Percentiles rank a stretch among this genome's conserved stretches.
Conservation (phyloP, 2,329 filamentous ascomycete genomes). For the Trichoderma asperellum region DNA sequence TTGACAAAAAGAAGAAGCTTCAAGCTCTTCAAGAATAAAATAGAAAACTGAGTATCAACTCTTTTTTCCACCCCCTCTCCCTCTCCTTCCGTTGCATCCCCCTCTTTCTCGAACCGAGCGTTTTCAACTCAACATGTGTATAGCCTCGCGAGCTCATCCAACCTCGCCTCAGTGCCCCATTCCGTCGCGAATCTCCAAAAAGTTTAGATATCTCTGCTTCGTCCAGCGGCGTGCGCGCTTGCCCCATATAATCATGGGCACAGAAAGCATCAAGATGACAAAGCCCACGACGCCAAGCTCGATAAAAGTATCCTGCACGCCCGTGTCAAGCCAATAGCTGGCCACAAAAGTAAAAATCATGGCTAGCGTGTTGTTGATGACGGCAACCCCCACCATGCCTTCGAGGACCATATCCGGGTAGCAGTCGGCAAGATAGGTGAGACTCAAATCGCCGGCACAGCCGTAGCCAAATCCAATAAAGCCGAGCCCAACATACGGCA, state of each 20-base stretch:
- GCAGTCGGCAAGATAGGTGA: conserved; percentile 59
- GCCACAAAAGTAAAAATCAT: conserved; percentile 59
- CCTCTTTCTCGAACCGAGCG: not conserved
- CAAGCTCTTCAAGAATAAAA: not conserved
- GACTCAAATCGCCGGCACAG: conserved; percentile 59
- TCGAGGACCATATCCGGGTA: conserved; percentile 62
- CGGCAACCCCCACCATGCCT: conserved; percentile 61
- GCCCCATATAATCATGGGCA: conserved; percentile 59
- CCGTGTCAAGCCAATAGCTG: conserved; percentile 53
- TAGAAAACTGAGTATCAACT: not conserved
- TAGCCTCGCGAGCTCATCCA: not conserved
- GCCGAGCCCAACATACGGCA: conserved; percentile 58
- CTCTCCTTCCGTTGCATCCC: not conserved
- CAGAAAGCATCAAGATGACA: conserved; percentile 53
- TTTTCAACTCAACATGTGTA: not conserved
- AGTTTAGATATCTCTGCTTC: conserved; percentile 49
- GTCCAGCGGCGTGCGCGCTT: conserved; percentile 56
- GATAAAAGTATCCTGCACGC: conserved; percentile 54
- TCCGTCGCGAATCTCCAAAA: conserved; percentile 53
- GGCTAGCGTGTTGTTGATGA: conserved; percentile 60
- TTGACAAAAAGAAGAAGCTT: not conserved
- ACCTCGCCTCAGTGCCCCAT: conserved; percentile 33
- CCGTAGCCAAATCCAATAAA: conserved; percentile 64
- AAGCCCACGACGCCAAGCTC: conserved; percentile 57
- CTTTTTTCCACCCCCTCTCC: not conserved